These are phyloP conservation scores for Syzygium jambos DNA, from an alignment of 345 rosid species.

Conservation along the genomic window DNA sequence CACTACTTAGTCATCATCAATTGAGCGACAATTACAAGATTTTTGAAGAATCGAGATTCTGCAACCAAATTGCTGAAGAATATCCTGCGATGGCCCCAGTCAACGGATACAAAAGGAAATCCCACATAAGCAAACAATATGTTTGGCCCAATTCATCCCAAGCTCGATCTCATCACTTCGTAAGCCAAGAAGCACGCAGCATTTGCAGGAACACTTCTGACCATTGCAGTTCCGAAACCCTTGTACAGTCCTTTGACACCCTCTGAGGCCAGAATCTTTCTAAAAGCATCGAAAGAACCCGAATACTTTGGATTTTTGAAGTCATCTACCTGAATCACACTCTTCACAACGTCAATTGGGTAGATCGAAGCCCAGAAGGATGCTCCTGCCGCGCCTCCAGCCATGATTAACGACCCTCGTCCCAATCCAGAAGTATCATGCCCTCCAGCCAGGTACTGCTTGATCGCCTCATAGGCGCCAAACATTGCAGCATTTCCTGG, in stretches of 20 bases:
- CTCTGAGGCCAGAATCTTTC: slow-evolving; percentile 64
- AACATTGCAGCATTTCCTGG: slow-evolving; percentile 96
- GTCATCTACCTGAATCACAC: slow-evolving; percentile 91
- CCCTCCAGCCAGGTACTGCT: slow-evolving; percentile 80
- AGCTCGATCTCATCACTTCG: slow-evolving; percentile 76
- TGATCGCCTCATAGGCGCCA: slow-evolving; percentile 73
- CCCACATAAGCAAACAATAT: background rate
- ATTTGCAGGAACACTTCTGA: slow-evolving; percentile 91
- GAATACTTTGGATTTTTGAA: slow-evolving; percentile 70
- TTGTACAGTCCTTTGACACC: slow-evolving; percentile 91
- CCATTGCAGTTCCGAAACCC: slow-evolving; percentile 98
- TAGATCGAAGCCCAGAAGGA: slow-evolving; percentile 76
- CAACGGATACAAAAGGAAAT: slow-evolving; percentile 1
- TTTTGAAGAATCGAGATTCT: background rate
- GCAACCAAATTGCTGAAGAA: slow-evolving; percentile 5
- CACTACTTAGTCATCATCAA: background rate
- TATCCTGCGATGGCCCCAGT: background rate
- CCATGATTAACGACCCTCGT: slow-evolving; percentile 66
- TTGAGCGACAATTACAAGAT: background rate
- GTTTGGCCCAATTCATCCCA: slow-evolving; percentile 32
- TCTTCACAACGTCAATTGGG: slow-evolving; percentile 93
- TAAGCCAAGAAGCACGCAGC: slow-evolving; percentile 96
- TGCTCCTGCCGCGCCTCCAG: slow-evolving; percentile 95
- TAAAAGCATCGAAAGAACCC: slow-evolving; percentile 68
- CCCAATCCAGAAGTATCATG: slow-evolving; percentile 82